Evolutionary conservation across 768 basidiomycete genomes (phyloP).

Genomic region (Suillus brevipes): DNA sequence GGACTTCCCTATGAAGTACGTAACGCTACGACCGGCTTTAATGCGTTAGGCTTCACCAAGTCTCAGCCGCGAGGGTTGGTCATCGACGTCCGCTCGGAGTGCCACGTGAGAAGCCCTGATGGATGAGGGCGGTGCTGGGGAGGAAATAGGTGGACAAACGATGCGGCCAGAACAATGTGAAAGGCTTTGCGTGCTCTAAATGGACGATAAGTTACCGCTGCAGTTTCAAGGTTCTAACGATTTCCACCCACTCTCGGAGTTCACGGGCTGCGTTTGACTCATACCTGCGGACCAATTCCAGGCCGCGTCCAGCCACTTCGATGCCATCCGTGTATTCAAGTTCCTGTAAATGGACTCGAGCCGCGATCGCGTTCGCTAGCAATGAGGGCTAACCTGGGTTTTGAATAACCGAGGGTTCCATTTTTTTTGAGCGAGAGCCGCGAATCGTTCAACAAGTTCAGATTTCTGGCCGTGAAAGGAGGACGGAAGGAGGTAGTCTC

Average conservation of each 20-base stretch:
- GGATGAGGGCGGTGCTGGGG: slow-evolving; percentile 86
- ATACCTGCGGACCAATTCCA: slow-evolving; percentile 52
- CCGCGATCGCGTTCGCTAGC: slow-evolving; percentile 64
- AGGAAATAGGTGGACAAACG: slow-evolving; percentile 81
- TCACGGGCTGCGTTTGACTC: slow-evolving; percentile 60
- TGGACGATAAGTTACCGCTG: not conserved
- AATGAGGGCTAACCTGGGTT: slow-evolving; percentile 88
- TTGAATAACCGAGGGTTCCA: slow-evolving; percentile 99
- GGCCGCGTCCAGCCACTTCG: slow-evolving; percentile 68
- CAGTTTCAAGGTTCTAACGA: not conserved
- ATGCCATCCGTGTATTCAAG: slow-evolving; percentile 75
- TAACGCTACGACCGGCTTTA: slow-evolving; percentile 79
- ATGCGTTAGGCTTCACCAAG: slow-evolving; percentile 93
- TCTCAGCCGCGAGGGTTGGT: slow-evolving; percentile 81
- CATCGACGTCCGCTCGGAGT: slow-evolving; percentile 73
- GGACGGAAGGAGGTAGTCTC: slow-evolving; percentile 83
- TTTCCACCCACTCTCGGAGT: slow-evolving; percentile 45
- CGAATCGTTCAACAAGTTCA: slow-evolving; percentile 87
- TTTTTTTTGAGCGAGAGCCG: slow-evolving; percentile 84
- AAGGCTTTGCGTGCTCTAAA: slow-evolving; percentile 65
- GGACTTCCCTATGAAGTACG: slow-evolving; percentile 83
- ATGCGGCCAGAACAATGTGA: slow-evolving; percentile 68
- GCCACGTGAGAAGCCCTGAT: slow-evolving; percentile 87
- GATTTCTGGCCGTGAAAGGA: slow-evolving; percentile 71
- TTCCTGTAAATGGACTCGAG: slow-evolving; percentile 65